Evolutionary conservation across 2,329 filamentous ascomycete genomes (phyloP).

Genomic region (Pseudocercospora macadamiae): DNA sequence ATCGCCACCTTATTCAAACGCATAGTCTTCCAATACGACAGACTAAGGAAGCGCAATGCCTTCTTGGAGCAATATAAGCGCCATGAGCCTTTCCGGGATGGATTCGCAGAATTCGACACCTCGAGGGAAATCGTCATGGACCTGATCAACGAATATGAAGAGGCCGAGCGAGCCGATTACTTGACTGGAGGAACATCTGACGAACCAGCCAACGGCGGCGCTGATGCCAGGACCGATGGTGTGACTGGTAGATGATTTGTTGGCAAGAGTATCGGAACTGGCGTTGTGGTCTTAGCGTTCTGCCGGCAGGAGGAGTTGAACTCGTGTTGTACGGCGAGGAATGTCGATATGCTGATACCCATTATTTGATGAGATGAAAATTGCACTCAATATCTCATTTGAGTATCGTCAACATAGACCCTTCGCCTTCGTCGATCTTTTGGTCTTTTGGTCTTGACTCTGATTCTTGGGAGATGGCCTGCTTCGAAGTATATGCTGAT

Average conservation of each 20-base stretch:
- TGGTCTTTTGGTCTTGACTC: constrained; percentile 33
- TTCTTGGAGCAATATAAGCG: constrained; percentile 97
- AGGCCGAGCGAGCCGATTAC: constrained; percentile 88
- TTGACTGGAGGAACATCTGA: constrained; percentile 60
- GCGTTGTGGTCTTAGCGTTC: neutral
- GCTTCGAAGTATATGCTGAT: constrained; percentile 35
- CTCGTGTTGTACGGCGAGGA: neutral
- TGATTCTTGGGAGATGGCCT: constrained; percentile 34
- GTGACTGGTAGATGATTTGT: constrained; percentile 43
- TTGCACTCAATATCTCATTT: constrained; percentile 3
- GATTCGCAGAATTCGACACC: constrained; percentile 92
- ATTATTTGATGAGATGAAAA: constrained; percentile 2
- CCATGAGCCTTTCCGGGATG: constrained; percentile 89
- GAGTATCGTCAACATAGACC: constrained; percentile 69
- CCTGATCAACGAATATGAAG: constrained; percentile 92
- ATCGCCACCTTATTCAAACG: constrained; percentile 96
- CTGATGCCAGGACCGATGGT: constrained; percentile 42
- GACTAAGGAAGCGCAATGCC: constrained; percentile 92
- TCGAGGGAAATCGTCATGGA: constrained; percentile 88
- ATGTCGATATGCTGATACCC: constrained; percentile 15
- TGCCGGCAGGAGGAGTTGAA: neutral
- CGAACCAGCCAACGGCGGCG: constrained; percentile 34
- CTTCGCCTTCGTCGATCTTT: constrained; percentile 24
- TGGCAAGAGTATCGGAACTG: neutral
- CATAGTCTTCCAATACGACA: constrained; percentile 89